Evolutionary conservation across 805 yeast species (phyloP), one percentile per base, ranked within the genome.

Genomic region (Saturnispora gosingensis): DNA sequence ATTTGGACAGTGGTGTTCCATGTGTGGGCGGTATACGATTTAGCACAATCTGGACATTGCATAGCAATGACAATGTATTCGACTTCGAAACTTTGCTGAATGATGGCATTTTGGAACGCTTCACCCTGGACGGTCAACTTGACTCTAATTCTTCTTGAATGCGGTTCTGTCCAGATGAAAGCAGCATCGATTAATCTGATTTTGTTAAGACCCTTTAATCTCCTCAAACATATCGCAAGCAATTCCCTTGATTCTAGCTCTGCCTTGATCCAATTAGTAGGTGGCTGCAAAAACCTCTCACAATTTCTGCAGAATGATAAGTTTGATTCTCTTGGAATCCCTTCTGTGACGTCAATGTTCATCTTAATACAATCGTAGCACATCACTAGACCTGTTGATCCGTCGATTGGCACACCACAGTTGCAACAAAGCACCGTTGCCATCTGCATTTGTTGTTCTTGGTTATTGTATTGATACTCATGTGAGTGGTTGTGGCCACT

Each of bases 31-130:
- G 99, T 93, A 64, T 85, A 93, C 1, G 97, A 85, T 68, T 88
- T 90, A 51, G 98, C 99, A 81, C 99, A 93, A 71, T 91, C 98
- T 3, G 97, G 84, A 75, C 99, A 93, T 74, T 93, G 99, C 86
- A 86, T 87, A 18, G 98, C 95, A 55, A 86, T 75, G 51, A 91
- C 99, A 16, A 87, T 81, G 65, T 85, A 93, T 64, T 91, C 98
- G 13, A 90, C 97, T 68, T 88, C 97, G 65, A 91, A 89, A 25
- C 85, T 79, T 71, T 93, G 99, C 66, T 95, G 97, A 34, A 93
- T 81, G 57, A 91, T 85, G 25, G 97, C 88, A 63, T 88, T 88
- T 28, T 83, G 75, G 80, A 89, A 82, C 24, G 97, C 97, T 67
- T 93, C 99, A 58, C 97, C 97, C 69, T 91, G 98, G 30, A 93